Percentiles rank a stretch among this genome's conserved stretches.
These are phyloP conservation scores for Pseudopyricularia cyperi DNA, from an alignment of 2,329 filamentous ascomycete genomes.

Conservation along the genomic window DNA sequence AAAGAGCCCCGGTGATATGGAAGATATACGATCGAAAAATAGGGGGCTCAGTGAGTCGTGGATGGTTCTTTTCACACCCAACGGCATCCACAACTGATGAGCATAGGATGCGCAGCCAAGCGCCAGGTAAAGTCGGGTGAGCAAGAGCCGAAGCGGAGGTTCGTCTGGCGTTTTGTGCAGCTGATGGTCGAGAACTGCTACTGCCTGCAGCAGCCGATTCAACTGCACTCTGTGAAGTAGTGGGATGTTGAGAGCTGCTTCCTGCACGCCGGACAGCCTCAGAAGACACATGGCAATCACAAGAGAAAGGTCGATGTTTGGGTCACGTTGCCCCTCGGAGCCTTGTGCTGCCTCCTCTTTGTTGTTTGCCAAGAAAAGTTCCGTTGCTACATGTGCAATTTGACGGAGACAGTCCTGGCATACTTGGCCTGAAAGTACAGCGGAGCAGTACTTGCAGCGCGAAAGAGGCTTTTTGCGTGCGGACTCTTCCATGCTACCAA, in stretches of 20 bases:
- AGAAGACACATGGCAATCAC: slow-evolving; percentile 17
- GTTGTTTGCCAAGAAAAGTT: slow-evolving; percentile 7
- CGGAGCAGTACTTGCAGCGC: slow-evolving; percentile 11
- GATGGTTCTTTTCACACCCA: slow-evolving; percentile 43
- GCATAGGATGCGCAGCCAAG: slow-evolving; percentile 35
- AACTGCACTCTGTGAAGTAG: neutral
- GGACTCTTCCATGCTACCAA: neutral
- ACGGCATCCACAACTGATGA: slow-evolving; percentile 32
- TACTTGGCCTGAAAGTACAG: neutral
- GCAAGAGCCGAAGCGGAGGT: slow-evolving; percentile 31
- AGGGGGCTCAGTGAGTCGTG: slow-evolving; percentile 42
- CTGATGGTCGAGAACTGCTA: slow-evolving; percentile 35
- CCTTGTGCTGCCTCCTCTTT: neutral
- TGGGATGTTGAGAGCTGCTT: neutral
- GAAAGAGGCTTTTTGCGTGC: neutral
- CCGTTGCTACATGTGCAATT: slow-evolving; percentile 10
- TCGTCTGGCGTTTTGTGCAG: slow-evolving; percentile 30
- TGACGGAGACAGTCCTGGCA: slow-evolving; percentile 8
- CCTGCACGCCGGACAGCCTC: slow-evolving; percentile 14
- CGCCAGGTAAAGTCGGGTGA: slow-evolving; percentile 37
- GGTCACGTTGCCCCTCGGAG: slow-evolving; percentile 15
- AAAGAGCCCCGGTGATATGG: slow-evolving; percentile 31
- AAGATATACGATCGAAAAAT: slow-evolving; percentile 42
- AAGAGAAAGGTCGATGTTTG: slow-evolving; percentile 17
- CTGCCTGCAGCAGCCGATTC: slow-evolving; percentile 25